A percentile compares a stretch with the other conserved stretches of the same genome.
Evolutionary conservation across 139 green algal genomes (phyloP).

Genomic region (Tetraselmis striata): DNA sequence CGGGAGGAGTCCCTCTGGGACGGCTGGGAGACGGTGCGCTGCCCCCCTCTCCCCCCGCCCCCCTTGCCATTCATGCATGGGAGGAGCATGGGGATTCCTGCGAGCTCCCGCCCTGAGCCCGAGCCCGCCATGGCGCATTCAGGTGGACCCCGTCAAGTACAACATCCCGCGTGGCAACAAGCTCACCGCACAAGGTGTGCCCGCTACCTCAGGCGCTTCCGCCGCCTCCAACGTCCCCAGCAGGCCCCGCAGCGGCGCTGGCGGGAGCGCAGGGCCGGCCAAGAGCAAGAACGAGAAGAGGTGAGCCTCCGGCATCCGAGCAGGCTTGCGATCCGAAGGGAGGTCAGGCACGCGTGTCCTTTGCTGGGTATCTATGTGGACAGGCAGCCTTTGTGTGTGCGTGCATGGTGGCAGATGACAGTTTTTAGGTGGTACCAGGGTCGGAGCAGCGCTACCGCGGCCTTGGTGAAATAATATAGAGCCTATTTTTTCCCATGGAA

Average conservation of each 20-base stretch:
- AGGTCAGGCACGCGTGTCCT: no score
- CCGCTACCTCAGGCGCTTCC: no score
- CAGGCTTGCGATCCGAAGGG: no score
- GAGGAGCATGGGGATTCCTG: no score
- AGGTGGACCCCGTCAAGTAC: background rate
- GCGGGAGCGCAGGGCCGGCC: background rate
- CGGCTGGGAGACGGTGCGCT: background rate
- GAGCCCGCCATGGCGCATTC: background rate
- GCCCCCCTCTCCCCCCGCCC: background rate
- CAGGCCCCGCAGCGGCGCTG: background rate
- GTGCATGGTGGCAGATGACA: no score
- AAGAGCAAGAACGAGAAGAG: background rate
- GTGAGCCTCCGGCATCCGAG: background rate
- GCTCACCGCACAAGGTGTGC: background rate
- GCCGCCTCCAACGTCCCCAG: no score
- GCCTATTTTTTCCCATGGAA: background rate
- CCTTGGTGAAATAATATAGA: no score
- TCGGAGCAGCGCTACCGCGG: no score
- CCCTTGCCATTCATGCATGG: background rate
- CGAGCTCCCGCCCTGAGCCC: no score
- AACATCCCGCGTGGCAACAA: background rate
- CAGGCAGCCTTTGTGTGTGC: no score
- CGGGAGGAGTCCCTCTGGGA: background rate
- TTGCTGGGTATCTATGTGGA: no score
- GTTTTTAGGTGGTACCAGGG: no score